phyloP scores from a whole-genome alignment of 768 basidiomycete genomes.

The Leccinum fibrillosum region DNA sequence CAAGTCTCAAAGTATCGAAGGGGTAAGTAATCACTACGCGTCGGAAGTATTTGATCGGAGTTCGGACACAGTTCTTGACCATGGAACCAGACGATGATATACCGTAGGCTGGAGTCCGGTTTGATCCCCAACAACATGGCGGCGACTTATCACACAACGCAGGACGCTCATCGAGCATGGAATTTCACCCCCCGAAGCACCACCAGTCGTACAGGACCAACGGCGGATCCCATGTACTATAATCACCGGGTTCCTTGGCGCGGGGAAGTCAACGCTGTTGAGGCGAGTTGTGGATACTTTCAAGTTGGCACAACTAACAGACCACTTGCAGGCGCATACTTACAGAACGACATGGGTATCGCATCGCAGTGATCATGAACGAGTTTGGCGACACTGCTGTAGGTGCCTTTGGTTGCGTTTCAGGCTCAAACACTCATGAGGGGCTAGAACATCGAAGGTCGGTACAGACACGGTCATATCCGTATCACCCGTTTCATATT shows the following conservation, averaged over 20 bases:
- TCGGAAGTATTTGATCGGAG: constrained; percentile 25
- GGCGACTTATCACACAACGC: constrained; percentile 7
- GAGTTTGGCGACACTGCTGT: constrained; percentile 96
- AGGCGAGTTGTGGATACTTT: constrained; percentile 40
- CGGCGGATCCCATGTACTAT: constrained; percentile 81
- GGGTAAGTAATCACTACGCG: constrained; percentile 2
- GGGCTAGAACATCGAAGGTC: constrained; percentile 87
- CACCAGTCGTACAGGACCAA: constrained; percentile 8
- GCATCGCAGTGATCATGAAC: constrained; percentile 98
- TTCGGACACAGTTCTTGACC: constrained; percentile 21
- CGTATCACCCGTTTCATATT: not conserved
- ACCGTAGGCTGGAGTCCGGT: constrained; percentile 40
- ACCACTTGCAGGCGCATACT: constrained; percentile 64
- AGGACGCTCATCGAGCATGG: constrained; percentile 34
- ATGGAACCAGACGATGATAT: constrained; percentile 60
- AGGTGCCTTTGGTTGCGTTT: constrained; percentile 26
- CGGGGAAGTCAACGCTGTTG: constrained; percentile 91
- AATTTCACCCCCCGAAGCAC: not conserved
- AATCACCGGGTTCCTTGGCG: constrained; percentile 92
- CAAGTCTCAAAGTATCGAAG: not conserved
- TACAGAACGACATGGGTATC: constrained; percentile 90
- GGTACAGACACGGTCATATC: constrained; percentile 7
- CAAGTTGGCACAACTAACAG: not conserved
- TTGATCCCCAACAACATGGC: constrained; percentile 2
- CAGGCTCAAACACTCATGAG: constrained; percentile 18